A percentile compares a stretch with the other conserved stretches of the same genome.
Evolutionary conservation across 352 stramenopile species (phyloP).

Genomic region (Lagenidium sp.): DNA sequence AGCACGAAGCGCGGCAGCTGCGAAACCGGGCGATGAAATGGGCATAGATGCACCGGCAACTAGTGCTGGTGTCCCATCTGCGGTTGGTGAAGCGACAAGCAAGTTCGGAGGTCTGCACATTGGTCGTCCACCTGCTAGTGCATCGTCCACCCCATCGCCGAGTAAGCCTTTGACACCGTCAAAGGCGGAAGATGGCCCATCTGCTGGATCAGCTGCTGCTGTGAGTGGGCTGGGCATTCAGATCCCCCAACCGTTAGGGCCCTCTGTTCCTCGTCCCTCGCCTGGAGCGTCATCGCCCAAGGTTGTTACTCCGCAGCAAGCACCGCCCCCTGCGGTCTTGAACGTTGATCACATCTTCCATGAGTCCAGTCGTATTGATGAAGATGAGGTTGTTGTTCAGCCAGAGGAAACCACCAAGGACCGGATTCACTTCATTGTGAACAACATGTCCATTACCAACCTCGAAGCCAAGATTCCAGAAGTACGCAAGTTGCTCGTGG

Average conservation of each 20-base stretch:
- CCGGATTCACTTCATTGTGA: constrained; percentile 99
- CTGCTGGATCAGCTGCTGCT: neutral
- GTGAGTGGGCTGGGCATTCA: constrained; percentile 10
- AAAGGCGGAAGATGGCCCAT: constrained; percentile 3
- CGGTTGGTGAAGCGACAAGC: neutral
- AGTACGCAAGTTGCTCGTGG: constrained; percentile 91
- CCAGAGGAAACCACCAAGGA: constrained; percentile 88
- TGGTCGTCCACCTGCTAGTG: neutral
- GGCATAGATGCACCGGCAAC: neutral
- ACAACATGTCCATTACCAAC: constrained; percentile 98
- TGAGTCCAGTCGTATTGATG: constrained; percentile 47
- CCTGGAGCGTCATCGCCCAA: constrained; percentile 28
- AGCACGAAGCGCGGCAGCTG: constrained; percentile 37
- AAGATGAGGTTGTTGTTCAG: constrained; percentile 52
- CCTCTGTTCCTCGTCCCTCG: constrained; percentile 8
- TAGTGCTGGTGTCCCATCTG: neutral
- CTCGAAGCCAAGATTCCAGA: constrained; percentile 96
- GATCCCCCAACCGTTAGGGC: constrained; percentile 6
- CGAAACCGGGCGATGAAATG: neutral
- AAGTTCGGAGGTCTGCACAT: neutral
- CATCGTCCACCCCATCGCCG: constrained; percentile 7
- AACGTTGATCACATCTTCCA: constrained; percentile 84
- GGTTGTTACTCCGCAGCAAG: constrained; percentile 24
- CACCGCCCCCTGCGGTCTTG: constrained; percentile 39
- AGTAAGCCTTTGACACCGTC: constrained; percentile 9